These are phyloP conservation scores for Apiotrichum akiyoshidainum DNA, from an alignment of 1,284 basidiomycete genomes.

Conservation along the genomic window DNA sequence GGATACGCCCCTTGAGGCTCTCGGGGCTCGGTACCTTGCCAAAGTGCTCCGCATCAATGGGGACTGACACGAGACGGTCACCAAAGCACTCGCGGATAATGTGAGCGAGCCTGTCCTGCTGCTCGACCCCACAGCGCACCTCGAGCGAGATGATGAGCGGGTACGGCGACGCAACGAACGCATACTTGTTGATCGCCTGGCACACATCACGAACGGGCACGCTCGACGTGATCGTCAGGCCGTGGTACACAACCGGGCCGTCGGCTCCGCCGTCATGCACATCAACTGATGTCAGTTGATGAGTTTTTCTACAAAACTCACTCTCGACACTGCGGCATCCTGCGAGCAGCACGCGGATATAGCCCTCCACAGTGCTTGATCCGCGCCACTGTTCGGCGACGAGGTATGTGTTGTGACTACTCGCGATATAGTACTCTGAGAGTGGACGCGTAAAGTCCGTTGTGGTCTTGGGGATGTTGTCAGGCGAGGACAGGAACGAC, in stretches of 20 bases:
- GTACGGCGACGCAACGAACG: conserved; percentile 88
- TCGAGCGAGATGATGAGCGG: conserved; percentile 94
- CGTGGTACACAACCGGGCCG: conserved; percentile 83
- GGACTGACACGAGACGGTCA: conserved; percentile 65
- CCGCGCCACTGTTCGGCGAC: conserved; percentile 92
- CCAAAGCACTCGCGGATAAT: conserved; percentile 81
- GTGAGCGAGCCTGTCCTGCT: conserved; percentile 76
- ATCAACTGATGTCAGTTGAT: conserved; percentile 65
- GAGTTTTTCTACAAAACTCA: conserved; percentile 52
- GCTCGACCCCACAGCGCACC: conserved; percentile 76
- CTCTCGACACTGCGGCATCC: conserved; percentile 89
- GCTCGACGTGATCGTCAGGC: conserved; percentile 84
- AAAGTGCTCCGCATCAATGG: conserved; percentile 53
- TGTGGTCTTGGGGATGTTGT: conserved; percentile 58
- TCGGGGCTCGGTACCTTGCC: conserved; percentile 70
- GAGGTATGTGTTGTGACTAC: conserved; percentile 96
- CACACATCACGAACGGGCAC: conserved; percentile 82
- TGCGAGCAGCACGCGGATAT: conserved; percentile 85
- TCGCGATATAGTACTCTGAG: conserved; percentile 85
- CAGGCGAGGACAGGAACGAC: conserved; percentile 68
- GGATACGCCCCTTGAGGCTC: conserved; percentile 70
- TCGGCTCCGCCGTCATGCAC: conserved; percentile 78
- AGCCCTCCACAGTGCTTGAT: conserved; percentile 90
- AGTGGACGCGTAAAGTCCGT: conserved; percentile 78
- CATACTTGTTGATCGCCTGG: conserved; percentile 83